Conservation (phyloP, 495 filamentous ascomycete genomes). For the Acidiella bohemica region DNA sequence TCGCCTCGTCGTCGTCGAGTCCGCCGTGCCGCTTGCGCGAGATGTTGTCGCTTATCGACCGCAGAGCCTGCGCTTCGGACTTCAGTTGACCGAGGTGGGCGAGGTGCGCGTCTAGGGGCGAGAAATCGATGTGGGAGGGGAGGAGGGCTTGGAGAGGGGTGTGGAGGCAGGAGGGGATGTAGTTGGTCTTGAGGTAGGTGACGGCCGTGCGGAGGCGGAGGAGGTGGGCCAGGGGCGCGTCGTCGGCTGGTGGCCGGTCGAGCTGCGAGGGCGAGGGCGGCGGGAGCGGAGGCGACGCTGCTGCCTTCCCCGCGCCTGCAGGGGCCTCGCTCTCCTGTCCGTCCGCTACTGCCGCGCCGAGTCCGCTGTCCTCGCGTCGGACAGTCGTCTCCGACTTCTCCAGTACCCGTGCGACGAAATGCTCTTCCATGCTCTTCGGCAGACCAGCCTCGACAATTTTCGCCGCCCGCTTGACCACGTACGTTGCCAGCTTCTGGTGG, state of each 20-base stretch:
- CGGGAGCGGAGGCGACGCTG: too few species aligned
- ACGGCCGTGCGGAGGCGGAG: slow-evolving; percentile 63
- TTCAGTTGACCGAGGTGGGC: slow-evolving; percentile 48
- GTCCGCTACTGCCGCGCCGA: slow-evolving; percentile 26
- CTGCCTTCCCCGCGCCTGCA: slow-evolving; percentile 5
- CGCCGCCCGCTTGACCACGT: slow-evolving; percentile 57
- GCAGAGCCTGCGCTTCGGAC: slow-evolving; percentile 51
- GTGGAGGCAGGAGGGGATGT: slow-evolving; percentile 45
- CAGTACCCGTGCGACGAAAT: slow-evolving; percentile 62
- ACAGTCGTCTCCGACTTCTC: slow-evolving; percentile 51
- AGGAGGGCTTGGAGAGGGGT: slow-evolving; percentile 19
- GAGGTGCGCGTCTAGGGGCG: slow-evolving; percentile 53
- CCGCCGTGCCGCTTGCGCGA: slow-evolving; percentile 55
- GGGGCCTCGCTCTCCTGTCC: background rate
- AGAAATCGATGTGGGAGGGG: slow-evolving; percentile 45
- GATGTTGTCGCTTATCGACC: slow-evolving; percentile 53
- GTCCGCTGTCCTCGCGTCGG: slow-evolving; percentile 20
- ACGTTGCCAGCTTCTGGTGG: slow-evolving; percentile 49
- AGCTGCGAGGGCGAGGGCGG: slow-evolving; percentile 21
- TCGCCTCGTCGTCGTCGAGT: slow-evolving; percentile 54
- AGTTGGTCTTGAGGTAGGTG: slow-evolving; percentile 61
- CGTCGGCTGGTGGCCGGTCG: slow-evolving; percentile 16
- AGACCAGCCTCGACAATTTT: slow-evolving; percentile 51
- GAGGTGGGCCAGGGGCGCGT: slow-evolving; percentile 35
- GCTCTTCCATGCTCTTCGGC: slow-evolving; percentile 73